These are phyloP conservation scores for Chlamydomonas schloesseri DNA, from an alignment of 139 green algal genomes.

Conservation along the genomic window DNA sequence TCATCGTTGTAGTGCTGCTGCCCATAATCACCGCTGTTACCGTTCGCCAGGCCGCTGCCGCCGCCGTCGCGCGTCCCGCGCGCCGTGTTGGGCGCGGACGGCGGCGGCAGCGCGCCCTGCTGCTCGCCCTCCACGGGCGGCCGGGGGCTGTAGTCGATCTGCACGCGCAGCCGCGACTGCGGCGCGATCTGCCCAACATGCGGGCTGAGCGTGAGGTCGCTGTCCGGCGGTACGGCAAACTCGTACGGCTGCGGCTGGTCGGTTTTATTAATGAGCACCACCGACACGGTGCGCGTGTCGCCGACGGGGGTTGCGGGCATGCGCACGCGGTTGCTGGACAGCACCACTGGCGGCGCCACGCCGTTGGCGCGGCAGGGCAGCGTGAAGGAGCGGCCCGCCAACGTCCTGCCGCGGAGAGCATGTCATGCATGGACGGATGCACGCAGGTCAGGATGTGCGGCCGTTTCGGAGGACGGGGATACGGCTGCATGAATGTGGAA, in stretches of 20 bases:
- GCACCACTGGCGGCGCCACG: constrained; percentile 54
- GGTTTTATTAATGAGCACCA: constrained; percentile 67
- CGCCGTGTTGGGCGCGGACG: no score
- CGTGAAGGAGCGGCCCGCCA: constrained; percentile 65
- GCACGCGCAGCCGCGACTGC: constrained; percentile 39
- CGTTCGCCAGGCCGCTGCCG: background rate
- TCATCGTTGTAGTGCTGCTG: background rate
- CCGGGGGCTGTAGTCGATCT: constrained; percentile 61
- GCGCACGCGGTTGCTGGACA: constrained; percentile 62
- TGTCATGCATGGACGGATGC: no score
- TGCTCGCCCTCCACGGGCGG: constrained; percentile 30
- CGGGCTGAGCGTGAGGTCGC: constrained; percentile 62
- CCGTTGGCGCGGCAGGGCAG: constrained; percentile 57
- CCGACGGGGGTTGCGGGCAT: constrained; percentile 71
- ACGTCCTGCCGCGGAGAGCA: no score
- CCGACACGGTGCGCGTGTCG: constrained; percentile 53
- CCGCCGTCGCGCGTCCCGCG: background rate
- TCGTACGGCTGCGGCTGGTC: constrained; percentile 64
- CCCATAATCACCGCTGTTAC: background rate
- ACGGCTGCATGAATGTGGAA: no score
- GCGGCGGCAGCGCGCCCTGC: background rate
- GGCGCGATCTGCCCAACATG: constrained; percentile 57
- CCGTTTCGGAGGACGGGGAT: no score
- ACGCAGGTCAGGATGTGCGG: no score
- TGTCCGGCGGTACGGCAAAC: constrained; percentile 63